phyloP scores from a whole-genome alignment of 257 asterid species.

The Ehretia macrophylla region DNA sequence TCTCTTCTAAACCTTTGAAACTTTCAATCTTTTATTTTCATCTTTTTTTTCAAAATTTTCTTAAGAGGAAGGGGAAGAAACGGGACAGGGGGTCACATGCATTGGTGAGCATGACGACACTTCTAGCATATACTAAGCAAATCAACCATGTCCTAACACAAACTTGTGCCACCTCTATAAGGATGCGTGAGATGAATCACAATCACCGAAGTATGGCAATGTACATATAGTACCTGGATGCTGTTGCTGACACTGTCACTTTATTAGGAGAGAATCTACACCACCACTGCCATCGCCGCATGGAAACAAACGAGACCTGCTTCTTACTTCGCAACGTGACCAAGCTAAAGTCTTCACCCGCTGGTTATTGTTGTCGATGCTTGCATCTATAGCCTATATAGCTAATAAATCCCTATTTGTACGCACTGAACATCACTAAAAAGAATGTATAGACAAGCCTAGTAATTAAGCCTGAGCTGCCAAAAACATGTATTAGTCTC shows the following conservation, averaged over 20 bases:
- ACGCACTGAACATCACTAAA: no score
- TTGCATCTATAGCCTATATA: no score
- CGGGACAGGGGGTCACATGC: conserved; percentile 21
- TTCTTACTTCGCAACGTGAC: background rate
- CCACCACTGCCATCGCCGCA: conserved; percentile 12
- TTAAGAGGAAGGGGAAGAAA: no score
- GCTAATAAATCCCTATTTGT: no score
- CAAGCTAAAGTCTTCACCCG: no score
- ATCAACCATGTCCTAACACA: conserved; percentile 12
- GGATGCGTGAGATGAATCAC: conserved; percentile 9
- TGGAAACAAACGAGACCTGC: conserved; percentile 20
- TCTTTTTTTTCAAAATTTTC: no score
- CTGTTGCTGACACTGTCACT: conserved; percentile 29
- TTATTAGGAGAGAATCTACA: conserved; percentile 25
- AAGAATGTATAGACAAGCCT: no score
- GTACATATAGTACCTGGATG: conserved; percentile 25
- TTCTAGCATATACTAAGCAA: conserved; percentile 26
- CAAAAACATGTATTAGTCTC: no score
- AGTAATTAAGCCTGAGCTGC: no score
- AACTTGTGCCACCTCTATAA: conserved; percentile 15
- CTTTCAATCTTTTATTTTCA: no score
- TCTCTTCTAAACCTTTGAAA: no score
- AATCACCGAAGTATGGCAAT: conserved; percentile 24
- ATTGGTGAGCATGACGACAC: conserved; percentile 18
- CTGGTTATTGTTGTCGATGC: no score